Base-by-base conservation (phyloP, 768 basidiomycete species). In the Cystoderma amianthinum region DNA sequence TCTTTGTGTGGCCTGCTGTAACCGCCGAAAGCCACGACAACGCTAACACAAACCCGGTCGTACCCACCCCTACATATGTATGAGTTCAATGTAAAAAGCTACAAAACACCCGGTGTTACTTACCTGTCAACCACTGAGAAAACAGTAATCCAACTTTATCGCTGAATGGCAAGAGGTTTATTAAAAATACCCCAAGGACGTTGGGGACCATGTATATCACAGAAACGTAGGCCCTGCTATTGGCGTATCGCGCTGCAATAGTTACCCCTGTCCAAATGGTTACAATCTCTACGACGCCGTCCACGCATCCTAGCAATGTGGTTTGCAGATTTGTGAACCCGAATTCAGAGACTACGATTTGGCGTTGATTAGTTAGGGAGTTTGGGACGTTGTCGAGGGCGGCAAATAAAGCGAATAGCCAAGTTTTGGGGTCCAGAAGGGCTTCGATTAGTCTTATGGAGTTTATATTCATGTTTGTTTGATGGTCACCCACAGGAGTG, bases 391-490 rank as follows among this genome's bases (percentile, higher is more conserved):
- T 81, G 51, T 71, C 62, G 23, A 84, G 57, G 1, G 71, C 74
- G 2, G 75, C 65, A 56, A 84, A 84, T 32, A 85, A 63, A 0
- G 82, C 82, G 49, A 87, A 86, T 20, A 85, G 65, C 83, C 82
- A 86, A 0, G 82, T 83, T 58, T 86, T 87, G 0, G 79, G 75
- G 50, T 87, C 85, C 1, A 55, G 45, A 3, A 86, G 60, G 0
- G 83, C 78, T 53, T 87, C 85, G 16, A 76, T 69, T 68, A 87
- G 71, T 57, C 82, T 85, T 51, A n/a, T n/a, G n/a, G n/a, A n/a
- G n/a, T n/a, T n/a, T n/a, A n/a, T n/a, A n/a, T n/a, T n/a, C n/a
- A n/a, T n/a, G n/a, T n/a, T n/a, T n/a, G n/a, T n/a, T n/a, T n/a
- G n/a, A n/a, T n/a, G n/a, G n/a, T n/a, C n/a, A n/a, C n/a, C n/a